These are phyloP conservation scores for Acanthamoeba royreba DNA, from an alignment of 208 protist genomes.

Conservation along the genomic window DNA sequence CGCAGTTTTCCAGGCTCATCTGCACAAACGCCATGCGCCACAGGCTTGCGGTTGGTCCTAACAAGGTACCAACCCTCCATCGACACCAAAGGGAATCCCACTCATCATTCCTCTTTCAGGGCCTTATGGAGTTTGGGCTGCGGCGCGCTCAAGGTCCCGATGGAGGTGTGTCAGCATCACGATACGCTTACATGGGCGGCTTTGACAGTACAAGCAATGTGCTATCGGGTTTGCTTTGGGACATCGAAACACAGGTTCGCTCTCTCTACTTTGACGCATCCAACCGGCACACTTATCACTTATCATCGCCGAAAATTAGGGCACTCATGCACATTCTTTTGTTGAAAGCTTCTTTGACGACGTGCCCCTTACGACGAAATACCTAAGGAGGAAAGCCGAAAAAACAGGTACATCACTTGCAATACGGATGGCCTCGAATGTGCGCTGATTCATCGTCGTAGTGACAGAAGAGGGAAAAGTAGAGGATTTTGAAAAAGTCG, in stretches of 20 bases:
- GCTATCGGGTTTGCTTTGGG: constrained; percentile 78
- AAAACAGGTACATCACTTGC: not conserved
- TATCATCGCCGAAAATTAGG: not conserved
- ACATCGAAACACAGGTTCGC: constrained; percentile 41
- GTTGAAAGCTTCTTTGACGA: constrained; percentile 18
- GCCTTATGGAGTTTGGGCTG: constrained; percentile 85
- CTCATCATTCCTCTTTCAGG: not conserved
- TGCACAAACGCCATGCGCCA: constrained; percentile 85
- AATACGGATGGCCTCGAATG: not conserved
- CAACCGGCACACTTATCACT: too few relatives aligned
- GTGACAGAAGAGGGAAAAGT: not conserved
- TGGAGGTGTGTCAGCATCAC: constrained; percentile 85
- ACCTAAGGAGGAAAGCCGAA: not conserved
- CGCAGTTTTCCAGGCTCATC: constrained; percentile 69
- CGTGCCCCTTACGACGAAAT: not conserved
- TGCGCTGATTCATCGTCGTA: not conserved
- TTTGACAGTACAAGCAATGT: constrained; percentile 87
- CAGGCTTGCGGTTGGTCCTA: not conserved
- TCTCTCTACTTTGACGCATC: too few relatives aligned
- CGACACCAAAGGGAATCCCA: too few relatives aligned
- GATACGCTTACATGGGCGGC: constrained; percentile 87
- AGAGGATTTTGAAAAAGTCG: constrained; percentile 6
- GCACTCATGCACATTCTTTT: constrained; percentile 16
- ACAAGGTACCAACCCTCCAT: too few relatives aligned
- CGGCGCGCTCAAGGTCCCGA: constrained; percentile 88